These are phyloP conservation scores for Eucalyptus urophylla DNA, from an alignment of 345 rosid genomes.

Conservation along the genomic window DNA sequence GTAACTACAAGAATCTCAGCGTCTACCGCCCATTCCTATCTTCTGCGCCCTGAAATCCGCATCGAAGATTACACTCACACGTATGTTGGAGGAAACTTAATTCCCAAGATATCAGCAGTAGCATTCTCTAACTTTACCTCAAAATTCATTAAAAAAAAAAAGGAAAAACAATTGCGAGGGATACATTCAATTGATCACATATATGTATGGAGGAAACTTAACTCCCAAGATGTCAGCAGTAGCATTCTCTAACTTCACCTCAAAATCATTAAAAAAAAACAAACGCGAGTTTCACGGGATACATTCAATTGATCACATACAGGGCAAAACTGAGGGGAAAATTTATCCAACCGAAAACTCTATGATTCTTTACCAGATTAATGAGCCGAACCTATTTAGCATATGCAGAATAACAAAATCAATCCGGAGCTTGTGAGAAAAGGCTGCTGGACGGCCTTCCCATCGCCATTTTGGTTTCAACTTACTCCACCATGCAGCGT, in stretches of 20 bases:
- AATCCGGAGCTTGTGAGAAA: neutral
- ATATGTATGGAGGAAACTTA: neutral
- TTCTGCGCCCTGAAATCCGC: neutral
- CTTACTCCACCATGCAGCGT: neutral
- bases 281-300: neutral
- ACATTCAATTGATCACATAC: neutral
- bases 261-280: neutral
- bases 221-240: neutral
- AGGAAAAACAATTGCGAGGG: neutral
- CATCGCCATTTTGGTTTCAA: neutral
- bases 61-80: neutral
- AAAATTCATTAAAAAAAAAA: neutral
- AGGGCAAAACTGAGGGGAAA: neutral
- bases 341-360: neutral
- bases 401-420: neutral
- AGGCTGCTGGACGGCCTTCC: neutral
- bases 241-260: neutral
- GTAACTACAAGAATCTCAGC: neutral
- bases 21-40: neutral
- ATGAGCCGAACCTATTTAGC: neutral
- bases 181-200: neutral
- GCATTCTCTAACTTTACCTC: neutral
- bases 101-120: neutral
- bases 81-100: neutral
- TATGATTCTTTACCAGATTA: neutral